Base-by-base conservation (phyloP, 305 asterid species). In the Vinca major region DNA sequence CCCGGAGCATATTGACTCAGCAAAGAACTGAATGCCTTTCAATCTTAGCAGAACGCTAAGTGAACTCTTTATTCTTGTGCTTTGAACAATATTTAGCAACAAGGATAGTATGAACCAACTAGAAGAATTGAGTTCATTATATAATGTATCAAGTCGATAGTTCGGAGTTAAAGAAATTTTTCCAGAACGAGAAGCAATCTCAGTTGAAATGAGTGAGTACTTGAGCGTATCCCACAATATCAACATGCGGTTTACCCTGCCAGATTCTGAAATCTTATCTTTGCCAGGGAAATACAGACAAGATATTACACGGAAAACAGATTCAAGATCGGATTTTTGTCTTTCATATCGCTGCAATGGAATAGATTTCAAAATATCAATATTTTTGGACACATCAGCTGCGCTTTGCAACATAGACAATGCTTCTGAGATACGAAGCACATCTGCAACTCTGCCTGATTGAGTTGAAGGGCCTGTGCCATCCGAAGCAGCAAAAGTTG, bases 181-280 rank as follows among this genome's bases (percentile, higher is more conserved):
- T 69, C 80, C 67, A 49, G 96, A 88, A 43, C 97, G 95, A 73
- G 96, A 85, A 78, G 97, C 91, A 71, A 91, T 82, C 83, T 94
- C 97, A 17, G 89, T 69, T 10, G 97, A 88, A 61, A 88, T 74
- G 70, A 93, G 86, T 49, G 97, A 87, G 83, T 89, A 91, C 85
- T 85, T 93, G 71, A 93, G 83, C 12, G 89, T 86, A 80, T 93
- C 92, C 96, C 96, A 91, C 67, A 93, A 83, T 78, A 93, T 77
- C 80, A 91, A 52, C 51, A 95, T 66, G 74, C 72, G 81, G 82
- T 83, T 83, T 49, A 81, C 80, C 78, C 97, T 85, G 51, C 90
- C 92, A 77, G 90, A 75, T 71, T 85, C 92, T 40, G 81, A 76
- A 70, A 84, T 79, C 80, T 89, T 89, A 75, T 84, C 91, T 69